Base-by-base conservation (phyloP, 1,284 basidiomycete genomes). In the Mycosarcoma mackinlayi region DNA sequence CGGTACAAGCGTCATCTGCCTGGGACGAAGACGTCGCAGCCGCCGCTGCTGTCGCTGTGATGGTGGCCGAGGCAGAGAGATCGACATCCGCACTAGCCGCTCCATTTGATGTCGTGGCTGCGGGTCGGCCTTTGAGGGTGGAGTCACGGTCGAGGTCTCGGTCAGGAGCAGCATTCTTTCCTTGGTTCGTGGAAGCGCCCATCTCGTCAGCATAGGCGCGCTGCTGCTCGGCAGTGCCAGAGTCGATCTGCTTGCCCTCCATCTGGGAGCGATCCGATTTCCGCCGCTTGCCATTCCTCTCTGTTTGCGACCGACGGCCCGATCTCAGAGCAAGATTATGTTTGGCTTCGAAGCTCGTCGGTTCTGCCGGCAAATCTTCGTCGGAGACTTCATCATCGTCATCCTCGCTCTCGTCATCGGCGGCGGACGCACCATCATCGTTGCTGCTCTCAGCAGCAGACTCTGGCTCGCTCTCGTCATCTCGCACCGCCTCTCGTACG, bases 401-500 rank as follows among this genome's bases (percentile, higher is more conserved):
- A 33, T 65, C 66, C 14, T 76, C 73, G 28, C 64, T 67, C 39
- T 76, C 73, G 45, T 72, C 59, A 47, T 72, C 73, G 9, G 67
- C 67, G 6, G 56, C 73, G 6, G 61, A 66, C 8, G 58, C 69
- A 9, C 70, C 70, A 14, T 76, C 73, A 11, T 75, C 75, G 10
- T 58, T 69, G 19, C 51, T 60, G 41, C 33, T 64, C 47, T 62
- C 68, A 1, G 38, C 47, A 5, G 50, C 57, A 10, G 65, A 64
- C 13, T 74, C 75, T 4, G 55, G 28, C 35, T 78, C 76, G 59
- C 72, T 73, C 46, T 82, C 80, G 28, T 94, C 91, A 76, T 96
- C 94, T 60, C 88, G 88, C 76, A 97, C 92, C 0, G 92, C 94
- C 77, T 97, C 94, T 77, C 92, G 90, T 66, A 97, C 88, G 76